Base-by-base conservation (phyloP, 1,139 yeast species). In the Yamadazyma buinensis region DNA sequence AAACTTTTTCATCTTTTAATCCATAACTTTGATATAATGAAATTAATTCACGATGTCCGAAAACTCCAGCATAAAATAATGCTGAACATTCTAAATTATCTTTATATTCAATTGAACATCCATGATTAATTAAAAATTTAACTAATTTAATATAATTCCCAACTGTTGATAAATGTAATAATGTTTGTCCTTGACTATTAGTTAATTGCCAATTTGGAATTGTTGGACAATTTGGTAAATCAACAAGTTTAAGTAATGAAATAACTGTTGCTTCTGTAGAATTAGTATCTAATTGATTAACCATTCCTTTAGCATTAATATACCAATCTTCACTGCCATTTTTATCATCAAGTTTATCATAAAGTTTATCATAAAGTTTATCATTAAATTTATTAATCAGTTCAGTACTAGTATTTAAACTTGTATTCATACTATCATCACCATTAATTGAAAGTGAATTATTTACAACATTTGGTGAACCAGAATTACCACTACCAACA, bases 51-150 rank as follows among this genome's bases (percentile, higher is more conserved):
- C 84, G 63, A 51, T 82, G 75, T 12, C 96, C 96, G 44, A 73
- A 67, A 49, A 88, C 59, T 15, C 90, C 77, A 0, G 97, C 95
- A 52, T 84, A 79, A 57, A 88, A 95, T 38, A 92, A 65, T 10
- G 97, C 95, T 0, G 95, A 83, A 45, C 79, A 75, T 1, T 95
- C 97, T 54, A 83, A 85, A 32, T 72, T 69, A 55, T 90, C 97
- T 46, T 75, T 75, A 24, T 72, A 61, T 54, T 87, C 95, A 31
- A 84, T 70, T 49, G 85, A 75, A 22, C 95, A 90, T 5, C 97
- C 97, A 50, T 78, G 82, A 22, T 78, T 77, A 6, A 88, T 65
- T 48, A 92, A 67, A 29, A 80, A 78, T 26, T 74, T 65, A 14
- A 80, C 74, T 37, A 90, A 70, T 28, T 71, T 69, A 29, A 64